phyloP scores from a whole-genome alignment of 2,329 filamentous ascomycete species.

The Colletotrichum simmondsii region DNA sequence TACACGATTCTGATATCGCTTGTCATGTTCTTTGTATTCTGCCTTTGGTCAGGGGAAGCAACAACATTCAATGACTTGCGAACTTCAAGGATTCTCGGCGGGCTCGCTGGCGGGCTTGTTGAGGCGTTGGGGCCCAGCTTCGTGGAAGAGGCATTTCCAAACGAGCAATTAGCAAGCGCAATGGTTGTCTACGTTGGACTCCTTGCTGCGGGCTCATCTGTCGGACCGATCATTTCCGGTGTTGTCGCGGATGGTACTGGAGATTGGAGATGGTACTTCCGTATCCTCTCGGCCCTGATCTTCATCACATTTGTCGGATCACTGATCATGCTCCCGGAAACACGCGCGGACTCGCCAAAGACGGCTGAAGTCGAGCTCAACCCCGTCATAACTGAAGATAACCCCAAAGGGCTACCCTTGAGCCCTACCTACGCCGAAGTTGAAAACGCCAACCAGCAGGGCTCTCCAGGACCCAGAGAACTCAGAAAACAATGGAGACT shows the following conservation, averaged over 20 bases:
- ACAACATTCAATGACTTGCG: constrained; percentile 27
- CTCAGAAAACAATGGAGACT: constrained; percentile 13
- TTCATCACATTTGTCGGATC: constrained; percentile 32
- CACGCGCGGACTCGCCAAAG: not conserved
- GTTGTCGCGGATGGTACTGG: constrained; percentile 23
- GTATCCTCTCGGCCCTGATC: constrained; percentile 30
- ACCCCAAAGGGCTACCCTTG: not conserved
- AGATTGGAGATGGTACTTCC: constrained; percentile 37
- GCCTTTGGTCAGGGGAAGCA: constrained; percentile 35
- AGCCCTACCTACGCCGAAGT: constrained; percentile 1
- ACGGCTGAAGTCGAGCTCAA: not conserved
- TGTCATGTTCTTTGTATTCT: constrained; percentile 31
- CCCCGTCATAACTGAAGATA: not conserved
- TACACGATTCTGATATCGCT: constrained; percentile 38
- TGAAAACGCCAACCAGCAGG: not conserved
- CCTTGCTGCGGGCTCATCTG: constrained; percentile 35
- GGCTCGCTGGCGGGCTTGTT: constrained; percentile 33
- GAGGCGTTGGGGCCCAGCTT: constrained; percentile 37
- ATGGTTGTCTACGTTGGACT: constrained; percentile 39
- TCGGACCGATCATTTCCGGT: constrained; percentile 36
- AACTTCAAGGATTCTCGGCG: constrained; percentile 28
- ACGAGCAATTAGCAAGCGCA: constrained; percentile 34
- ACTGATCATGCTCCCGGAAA: constrained; percentile 37
- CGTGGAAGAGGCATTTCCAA: constrained; percentile 34
- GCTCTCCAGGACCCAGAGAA: not conserved